Conservation (phyloP, 768 basidiomycete genomes). For the Hypholoma fasciculare region DNA sequence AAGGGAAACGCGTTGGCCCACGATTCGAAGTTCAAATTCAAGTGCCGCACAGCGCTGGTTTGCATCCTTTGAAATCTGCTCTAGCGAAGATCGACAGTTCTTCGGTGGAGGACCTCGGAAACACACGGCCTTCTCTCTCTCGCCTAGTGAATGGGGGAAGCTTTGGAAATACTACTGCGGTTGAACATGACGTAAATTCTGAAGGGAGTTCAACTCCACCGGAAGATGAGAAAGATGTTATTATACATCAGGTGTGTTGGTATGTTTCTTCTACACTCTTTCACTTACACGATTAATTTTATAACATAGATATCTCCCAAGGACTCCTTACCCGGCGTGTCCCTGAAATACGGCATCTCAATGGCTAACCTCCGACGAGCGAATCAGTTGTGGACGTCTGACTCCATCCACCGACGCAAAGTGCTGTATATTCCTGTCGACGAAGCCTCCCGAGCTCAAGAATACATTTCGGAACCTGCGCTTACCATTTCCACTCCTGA, state of each 20-base stretch:
- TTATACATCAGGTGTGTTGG: constrained; percentile 57
- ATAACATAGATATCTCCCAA: constrained; percentile 56
- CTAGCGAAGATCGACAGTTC: constrained; percentile 18
- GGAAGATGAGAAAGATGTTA: constrained; percentile 49
- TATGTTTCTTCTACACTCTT: constrained; percentile 1
- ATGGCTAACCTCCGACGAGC: constrained; percentile 80
- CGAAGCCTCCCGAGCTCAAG: constrained; percentile 47
- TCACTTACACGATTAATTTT: background rate
- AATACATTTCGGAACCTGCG: constrained; percentile 26
- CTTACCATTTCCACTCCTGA: constrained; percentile 27
- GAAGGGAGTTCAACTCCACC: constrained; percentile 9
- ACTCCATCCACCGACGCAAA: constrained; percentile 86
- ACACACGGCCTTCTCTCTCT: constrained; percentile 41
- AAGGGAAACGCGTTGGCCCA: constrained; percentile 20
- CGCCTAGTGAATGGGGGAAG: constrained; percentile 33
- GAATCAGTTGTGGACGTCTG: constrained; percentile 94
- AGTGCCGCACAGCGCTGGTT: constrained; percentile 15
- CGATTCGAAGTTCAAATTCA: constrained; percentile 23
- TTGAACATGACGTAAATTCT: constrained; percentile 16
- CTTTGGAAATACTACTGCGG: constrained; percentile 26
- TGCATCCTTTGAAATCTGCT: constrained; percentile 29
- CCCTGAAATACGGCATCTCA: constrained; percentile 86
- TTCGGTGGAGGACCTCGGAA: constrained; percentile 27
- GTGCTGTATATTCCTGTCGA: constrained; percentile 80
- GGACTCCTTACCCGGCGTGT: constrained; percentile 86